These are phyloP conservation scores for Pseudogymnoascus sp. DNA, from an alignment of 2,329 filamentous ascomycete species.

Conservation along the genomic window DNA sequence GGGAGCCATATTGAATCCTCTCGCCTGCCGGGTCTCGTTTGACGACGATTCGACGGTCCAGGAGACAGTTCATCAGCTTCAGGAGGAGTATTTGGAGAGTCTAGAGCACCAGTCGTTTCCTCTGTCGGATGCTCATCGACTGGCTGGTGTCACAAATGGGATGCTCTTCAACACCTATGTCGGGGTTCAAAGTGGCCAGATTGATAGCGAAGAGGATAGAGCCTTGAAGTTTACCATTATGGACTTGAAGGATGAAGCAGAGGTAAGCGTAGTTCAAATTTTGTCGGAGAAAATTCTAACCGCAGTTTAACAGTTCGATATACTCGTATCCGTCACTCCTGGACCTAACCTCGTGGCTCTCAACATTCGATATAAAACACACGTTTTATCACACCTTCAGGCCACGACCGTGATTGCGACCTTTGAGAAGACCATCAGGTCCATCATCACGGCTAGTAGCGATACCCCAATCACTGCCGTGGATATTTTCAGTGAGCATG, in stretches of 20 bases:
- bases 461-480: background rate
- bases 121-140: conserved; percentile 33
- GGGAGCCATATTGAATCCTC: conserved; percentile 35
- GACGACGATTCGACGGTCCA: background rate
- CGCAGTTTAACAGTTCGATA: background rate
- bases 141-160: conserved; percentile 12
- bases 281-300: background rate
- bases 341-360: background rate
- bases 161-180: conserved; percentile 20
- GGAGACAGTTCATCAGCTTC: background rate
- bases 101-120: conserved; percentile 35
- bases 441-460: background rate
- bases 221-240: background rate
- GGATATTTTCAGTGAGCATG: background rate
- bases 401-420: background rate
- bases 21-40: conserved; percentile 21
- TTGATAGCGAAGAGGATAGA: background rate
- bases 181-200: background rate
- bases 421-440: background rate
- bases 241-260: background rate
- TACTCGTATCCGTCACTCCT: background rate
- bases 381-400: background rate
- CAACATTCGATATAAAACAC: background rate
- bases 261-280: background rate
- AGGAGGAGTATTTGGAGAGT: conserved; percentile 26